Percentiles rank a stretch among this genome's conserved stretches.
phyloP scores from a whole-genome alignment of 352 stramenopile genomes.

The Hyphochytrium catenoides region DNA sequence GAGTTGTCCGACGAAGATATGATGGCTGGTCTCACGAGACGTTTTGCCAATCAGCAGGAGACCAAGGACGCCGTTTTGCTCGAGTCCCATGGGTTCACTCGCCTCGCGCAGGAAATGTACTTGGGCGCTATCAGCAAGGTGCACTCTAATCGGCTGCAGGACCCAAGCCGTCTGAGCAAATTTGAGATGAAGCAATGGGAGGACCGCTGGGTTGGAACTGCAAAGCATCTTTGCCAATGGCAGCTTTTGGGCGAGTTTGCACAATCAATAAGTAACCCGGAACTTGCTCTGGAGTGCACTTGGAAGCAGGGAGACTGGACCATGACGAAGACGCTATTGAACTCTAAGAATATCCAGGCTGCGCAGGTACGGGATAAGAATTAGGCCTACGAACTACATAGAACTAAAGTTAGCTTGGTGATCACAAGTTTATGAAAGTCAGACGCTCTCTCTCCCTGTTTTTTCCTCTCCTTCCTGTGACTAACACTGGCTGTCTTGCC shows the following conservation, averaged over 20 bases:
- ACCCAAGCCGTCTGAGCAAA: slow-evolving; percentile 34
- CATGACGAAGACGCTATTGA: slow-evolving; percentile 42
- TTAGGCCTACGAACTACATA: no score
- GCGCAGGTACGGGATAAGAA: slow-evolving; percentile 14
- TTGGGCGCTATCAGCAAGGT: slow-evolving; percentile 44
- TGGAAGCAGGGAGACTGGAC: slow-evolving; percentile 75
- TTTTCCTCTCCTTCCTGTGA: no score
- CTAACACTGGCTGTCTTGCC: no score
- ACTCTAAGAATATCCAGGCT: slow-evolving; percentile 9
- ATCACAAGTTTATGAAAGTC: no score
- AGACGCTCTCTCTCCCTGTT: no score
- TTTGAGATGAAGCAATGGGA: slow-evolving; percentile 65
- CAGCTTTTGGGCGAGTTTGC: slow-evolving; percentile 73
- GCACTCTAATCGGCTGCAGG: slow-evolving; percentile 34
- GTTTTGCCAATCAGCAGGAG: slow-evolving; percentile 42
- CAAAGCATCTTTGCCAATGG: slow-evolving; percentile 74
- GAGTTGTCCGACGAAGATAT: slow-evolving; percentile 56
- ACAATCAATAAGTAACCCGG: slow-evolving; percentile 67
- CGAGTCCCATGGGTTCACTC: slow-evolving; percentile 46
- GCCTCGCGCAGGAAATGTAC: slow-evolving; percentile 63
- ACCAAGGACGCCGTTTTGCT: slow-evolving; percentile 39
- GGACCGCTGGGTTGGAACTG: slow-evolving; percentile 67
- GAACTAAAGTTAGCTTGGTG: no score
- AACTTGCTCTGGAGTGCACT: slow-evolving; percentile 68
- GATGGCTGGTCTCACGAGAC: slow-evolving; percentile 37